A percentile compares a stretch with the other conserved stretches of the same genome.
These are phyloP conservation scores for Daedaleopsis sinensis DNA, from an alignment of 768 basidiomycete species.

Conservation along the genomic window DNA sequence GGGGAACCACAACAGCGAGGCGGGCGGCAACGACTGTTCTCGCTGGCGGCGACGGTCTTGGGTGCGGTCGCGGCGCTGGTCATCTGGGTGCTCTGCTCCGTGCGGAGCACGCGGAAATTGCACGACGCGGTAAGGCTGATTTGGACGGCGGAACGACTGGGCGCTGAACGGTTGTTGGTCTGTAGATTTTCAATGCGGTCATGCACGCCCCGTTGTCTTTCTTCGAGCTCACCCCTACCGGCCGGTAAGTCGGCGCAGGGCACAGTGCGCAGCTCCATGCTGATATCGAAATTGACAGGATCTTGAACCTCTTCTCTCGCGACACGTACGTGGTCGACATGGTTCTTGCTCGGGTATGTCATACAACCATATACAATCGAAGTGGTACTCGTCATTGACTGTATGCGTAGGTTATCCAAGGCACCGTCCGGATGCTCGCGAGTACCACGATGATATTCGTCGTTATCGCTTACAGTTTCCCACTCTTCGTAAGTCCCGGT, in stretches of 20 bases:
- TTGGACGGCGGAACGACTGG: no score
- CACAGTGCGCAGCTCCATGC: not conserved
- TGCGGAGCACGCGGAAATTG: constrained; percentile 72
- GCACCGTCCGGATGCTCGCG: constrained; percentile 66
- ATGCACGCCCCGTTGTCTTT: constrained; percentile 85
- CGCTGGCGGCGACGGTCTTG: constrained; percentile 56
- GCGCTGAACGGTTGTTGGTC: constrained; percentile 5
- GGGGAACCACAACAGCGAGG: constrained; percentile 75
- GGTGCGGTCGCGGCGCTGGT: constrained; percentile 60
- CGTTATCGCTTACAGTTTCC: constrained; percentile 83
- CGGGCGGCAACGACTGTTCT: constrained; percentile 62
- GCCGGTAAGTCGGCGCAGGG: constrained; percentile 51
- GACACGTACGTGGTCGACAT: constrained; percentile 89
- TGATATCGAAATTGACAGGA: constrained; percentile 43
- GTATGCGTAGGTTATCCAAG: constrained; percentile 56
- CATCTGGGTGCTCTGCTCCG: constrained; percentile 77
- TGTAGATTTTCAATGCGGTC: constrained; percentile 76
- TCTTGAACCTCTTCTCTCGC: constrained; percentile 89
- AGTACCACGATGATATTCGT: constrained; percentile 59
- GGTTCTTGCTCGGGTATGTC: constrained; percentile 65
- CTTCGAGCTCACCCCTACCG: constrained; percentile 89
- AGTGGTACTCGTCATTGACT: not conserved
- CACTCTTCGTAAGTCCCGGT: constrained; percentile 53
- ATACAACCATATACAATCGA: not conserved
- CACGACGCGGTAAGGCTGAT: constrained; percentile 79